phyloP scores from a whole-genome alignment of 495 filamentous ascomycete species.

The Physcia stellaris region DNA sequence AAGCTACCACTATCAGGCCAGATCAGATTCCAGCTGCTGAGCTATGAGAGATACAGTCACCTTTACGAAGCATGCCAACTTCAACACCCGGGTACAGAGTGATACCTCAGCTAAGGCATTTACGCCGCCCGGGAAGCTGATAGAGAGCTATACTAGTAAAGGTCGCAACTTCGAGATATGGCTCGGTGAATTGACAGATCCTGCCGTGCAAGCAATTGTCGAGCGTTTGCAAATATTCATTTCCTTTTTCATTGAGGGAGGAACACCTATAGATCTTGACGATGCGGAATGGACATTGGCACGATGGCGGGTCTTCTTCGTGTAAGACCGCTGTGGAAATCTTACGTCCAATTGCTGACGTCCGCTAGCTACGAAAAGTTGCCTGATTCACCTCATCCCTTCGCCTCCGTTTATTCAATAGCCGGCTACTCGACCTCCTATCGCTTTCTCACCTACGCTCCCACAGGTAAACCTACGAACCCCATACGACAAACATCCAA shows the following conservation, averaged over 20 bases:
- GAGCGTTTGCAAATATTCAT: slow-evolving; percentile 70
- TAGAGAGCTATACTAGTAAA: slow-evolving; percentile 35
- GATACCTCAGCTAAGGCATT: slow-evolving; percentile 42
- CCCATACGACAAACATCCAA: too few species aligned
- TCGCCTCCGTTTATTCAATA: slow-evolving; percentile 50
- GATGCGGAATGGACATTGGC: slow-evolving; percentile 59
- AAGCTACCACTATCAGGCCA: slow-evolving; percentile 8
- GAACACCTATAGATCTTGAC: slow-evolving; percentile 53
- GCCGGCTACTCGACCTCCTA: slow-evolving; percentile 83
- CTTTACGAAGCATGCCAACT: slow-evolving; percentile 45
- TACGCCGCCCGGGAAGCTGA: slow-evolving; percentile 42
- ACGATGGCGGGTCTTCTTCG: slow-evolving; percentile 81
- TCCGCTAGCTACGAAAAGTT: slow-evolving; percentile 49
- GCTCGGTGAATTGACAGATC: slow-evolving; percentile 41
- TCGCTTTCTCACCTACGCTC: slow-evolving; percentile 54
- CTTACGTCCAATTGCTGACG: not conserved
- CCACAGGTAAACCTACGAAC: slow-evolving; percentile 10
- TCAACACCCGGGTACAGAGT: slow-evolving; percentile 41
- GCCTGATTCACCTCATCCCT: slow-evolving; percentile 25
- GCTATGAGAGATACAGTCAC: slow-evolving; percentile 31
- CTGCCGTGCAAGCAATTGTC: slow-evolving; percentile 47
- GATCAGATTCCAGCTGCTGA: not conserved
- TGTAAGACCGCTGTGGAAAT: slow-evolving; percentile 28
- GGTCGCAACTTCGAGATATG: slow-evolving; percentile 47
- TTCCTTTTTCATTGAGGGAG: slow-evolving; percentile 87